phyloP scores from a whole-genome alignment of 768 basidiomycete species.

The Russula sp. region DNA sequence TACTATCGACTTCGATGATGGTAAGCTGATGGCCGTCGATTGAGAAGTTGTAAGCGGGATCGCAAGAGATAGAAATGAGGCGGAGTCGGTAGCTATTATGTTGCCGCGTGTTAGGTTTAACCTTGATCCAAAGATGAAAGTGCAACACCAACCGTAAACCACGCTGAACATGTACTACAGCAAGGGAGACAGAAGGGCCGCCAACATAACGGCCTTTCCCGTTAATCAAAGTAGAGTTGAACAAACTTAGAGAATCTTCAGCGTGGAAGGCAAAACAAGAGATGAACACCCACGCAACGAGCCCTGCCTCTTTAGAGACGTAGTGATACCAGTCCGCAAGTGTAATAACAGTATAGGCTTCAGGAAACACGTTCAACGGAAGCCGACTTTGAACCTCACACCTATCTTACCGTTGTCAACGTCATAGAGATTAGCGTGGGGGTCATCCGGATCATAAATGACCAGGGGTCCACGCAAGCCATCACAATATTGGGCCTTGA shows the following conservation, averaged over 20 bases:
- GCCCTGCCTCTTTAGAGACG: not conserved
- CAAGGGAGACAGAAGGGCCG: constrained; percentile 36
- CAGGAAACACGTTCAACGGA: not conserved
- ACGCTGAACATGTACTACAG: constrained; percentile 40
- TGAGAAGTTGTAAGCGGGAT: constrained; percentile 29
- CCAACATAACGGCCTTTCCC: constrained; percentile 41
- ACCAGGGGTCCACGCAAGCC: constrained; percentile 30
- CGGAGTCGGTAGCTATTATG: constrained; percentile 47
- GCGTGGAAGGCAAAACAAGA: not conserved
- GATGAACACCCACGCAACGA: not conserved
- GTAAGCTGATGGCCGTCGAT: constrained; percentile 29
- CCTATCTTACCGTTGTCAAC: constrained; percentile 27
- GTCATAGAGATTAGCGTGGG: constrained; percentile 27
- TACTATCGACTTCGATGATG: constrained; percentile 30
- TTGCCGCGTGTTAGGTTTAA: constrained; percentile 5
- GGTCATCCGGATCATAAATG: constrained; percentile 29
- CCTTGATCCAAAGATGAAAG: not conserved
- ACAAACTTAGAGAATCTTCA: not conserved
- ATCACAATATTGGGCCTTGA: constrained; percentile 36
- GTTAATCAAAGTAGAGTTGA: constrained; percentile 47
- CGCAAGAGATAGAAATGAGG: constrained; percentile 46
- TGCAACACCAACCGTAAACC: constrained; percentile 26
- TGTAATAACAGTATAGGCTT: constrained; percentile 26
- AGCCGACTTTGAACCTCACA: no score
- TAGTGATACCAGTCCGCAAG: constrained; percentile 28